phyloP scores from a whole-genome alignment of 805 yeast genomes.

The Nakazawaea ambrosiae region DNA sequence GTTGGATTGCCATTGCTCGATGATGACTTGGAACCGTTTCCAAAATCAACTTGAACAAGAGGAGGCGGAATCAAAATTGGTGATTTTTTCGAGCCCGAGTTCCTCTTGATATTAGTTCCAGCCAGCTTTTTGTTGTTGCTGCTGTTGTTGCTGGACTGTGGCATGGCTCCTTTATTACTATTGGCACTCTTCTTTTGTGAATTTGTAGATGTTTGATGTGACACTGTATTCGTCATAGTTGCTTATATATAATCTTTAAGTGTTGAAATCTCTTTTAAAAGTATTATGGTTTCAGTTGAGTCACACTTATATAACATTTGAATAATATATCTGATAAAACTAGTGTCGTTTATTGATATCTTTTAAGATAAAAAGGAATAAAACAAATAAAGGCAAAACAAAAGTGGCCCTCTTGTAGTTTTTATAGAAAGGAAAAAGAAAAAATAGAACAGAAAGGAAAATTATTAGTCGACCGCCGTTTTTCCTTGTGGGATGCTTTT shows the following conservation, averaged over 20 bases:
- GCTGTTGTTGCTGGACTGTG: background rate
- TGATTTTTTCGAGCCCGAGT: background rate
- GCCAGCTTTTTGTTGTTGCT: background rate
- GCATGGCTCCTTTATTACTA: background rate
- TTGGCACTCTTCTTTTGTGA: background rate
- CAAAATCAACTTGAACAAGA: slow-evolving; percentile 9
- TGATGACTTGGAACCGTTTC: background rate
- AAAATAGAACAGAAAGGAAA: too few relatives aligned
- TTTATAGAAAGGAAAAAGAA: too few relatives aligned
- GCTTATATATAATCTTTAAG: too few relatives aligned
- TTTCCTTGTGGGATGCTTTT: too few relatives aligned
- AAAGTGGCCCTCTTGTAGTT: too few relatives aligned
- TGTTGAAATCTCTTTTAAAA: too few relatives aligned
- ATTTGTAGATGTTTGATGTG: background rate
- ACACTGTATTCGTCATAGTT: too few relatives aligned
- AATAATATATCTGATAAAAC: too few relatives aligned
- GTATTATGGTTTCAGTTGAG: background rate
- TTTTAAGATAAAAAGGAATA: too few relatives aligned
- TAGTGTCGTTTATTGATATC: too few relatives aligned
- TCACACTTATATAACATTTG: background rate
- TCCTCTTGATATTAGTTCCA: background rate
- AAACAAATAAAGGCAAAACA: too few relatives aligned
- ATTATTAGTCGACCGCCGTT: too few relatives aligned
- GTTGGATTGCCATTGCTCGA: background rate
- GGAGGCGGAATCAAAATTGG: slow-evolving; percentile 10